These are phyloP conservation scores for Hypoxylon fragiforme DNA, from an alignment of 495 filamentous ascomycete species.

Conservation along the genomic window DNA sequence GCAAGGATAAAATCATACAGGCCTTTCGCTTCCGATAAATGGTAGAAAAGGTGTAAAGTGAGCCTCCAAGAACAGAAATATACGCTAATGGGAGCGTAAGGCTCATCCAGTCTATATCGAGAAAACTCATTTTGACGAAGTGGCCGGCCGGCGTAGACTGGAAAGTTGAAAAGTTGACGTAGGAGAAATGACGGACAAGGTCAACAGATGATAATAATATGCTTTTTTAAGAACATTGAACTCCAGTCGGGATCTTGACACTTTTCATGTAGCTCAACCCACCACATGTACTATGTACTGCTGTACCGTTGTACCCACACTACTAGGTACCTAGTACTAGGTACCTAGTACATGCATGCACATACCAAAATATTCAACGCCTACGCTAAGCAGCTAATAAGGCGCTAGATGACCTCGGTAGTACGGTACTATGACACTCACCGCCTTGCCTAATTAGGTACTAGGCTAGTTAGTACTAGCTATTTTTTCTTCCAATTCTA, in stretches of 20 bases:
- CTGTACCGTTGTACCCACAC: not conserved
- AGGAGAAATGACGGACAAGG: too few relatives aligned
- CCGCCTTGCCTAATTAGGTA: constrained; percentile 24
- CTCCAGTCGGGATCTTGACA: constrained; percentile 44
- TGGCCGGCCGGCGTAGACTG: constrained; percentile 8
- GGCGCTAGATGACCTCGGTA: too few relatives aligned
- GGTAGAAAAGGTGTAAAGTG: constrained; percentile 85
- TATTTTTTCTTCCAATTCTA: constrained; percentile 16
- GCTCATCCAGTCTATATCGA: constrained; percentile 74
- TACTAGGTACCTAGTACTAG: not conserved
- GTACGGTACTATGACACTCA: too few relatives aligned
- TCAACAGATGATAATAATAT: too few relatives aligned
- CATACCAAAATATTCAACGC: constrained; percentile 4
- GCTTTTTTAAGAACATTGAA: constrained; percentile 33
- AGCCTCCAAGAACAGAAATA: constrained; percentile 81
- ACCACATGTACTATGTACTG: not conserved
- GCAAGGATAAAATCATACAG: constrained; percentile 55
- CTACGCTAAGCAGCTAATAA: too few relatives aligned
- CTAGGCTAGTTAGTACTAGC: not conserved
- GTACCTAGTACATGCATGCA: constrained; percentile 7
- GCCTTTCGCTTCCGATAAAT: constrained; percentile 94
- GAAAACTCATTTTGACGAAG: constrained; percentile 55
- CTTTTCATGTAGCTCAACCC: constrained; percentile 36
- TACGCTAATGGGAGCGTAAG: constrained; percentile 85
- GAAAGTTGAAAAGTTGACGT: constrained; percentile 4